These are phyloP conservation scores for Pelargonium fulgidum DNA, from an alignment of 441 rosid species.

Conservation along the genomic window DNA sequence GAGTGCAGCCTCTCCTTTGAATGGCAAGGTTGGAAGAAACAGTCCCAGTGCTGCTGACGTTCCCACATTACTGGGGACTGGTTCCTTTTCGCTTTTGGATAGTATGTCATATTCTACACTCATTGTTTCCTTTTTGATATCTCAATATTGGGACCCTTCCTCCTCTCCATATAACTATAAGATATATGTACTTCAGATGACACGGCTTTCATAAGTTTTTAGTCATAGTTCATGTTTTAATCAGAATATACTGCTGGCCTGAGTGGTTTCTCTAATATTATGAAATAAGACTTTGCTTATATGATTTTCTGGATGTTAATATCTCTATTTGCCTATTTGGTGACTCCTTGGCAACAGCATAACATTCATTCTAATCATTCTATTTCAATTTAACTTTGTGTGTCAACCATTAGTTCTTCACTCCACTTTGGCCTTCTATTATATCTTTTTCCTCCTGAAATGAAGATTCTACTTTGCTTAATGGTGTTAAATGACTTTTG, in stretches of 20 bases:
- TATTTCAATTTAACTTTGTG: constrained; percentile 1
- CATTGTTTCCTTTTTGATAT: constrained; percentile 6
- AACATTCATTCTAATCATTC: background rate
- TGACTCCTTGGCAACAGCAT: background rate
- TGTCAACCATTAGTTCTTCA: constrained; percentile 7
- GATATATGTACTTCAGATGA: constrained; percentile 1
- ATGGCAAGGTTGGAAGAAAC: constrained; percentile 40
- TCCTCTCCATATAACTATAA: background rate
- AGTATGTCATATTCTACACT: constrained; percentile 49
- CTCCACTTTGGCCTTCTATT: background rate
- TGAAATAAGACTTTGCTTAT: background rate
- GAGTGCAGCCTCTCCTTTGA: constrained; percentile 46
- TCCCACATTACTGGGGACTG: constrained; percentile 83
- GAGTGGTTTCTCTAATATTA: background rate
- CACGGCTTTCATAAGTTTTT: background rate
- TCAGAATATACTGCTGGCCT: background rate
- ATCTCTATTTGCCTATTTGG: constrained; percentile 10
- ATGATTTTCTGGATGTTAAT: background rate
- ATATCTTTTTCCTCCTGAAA: background rate
- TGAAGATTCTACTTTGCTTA: no score
- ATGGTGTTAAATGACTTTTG: no score
- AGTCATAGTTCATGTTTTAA: background rate
- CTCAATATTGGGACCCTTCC: background rate
- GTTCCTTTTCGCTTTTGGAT: constrained; percentile 86
- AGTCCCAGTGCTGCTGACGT: constrained; percentile 70